phyloP scores from a whole-genome alignment of 2,329 filamentous ascomycete species.

The Aspergillus fischeri region DNA sequence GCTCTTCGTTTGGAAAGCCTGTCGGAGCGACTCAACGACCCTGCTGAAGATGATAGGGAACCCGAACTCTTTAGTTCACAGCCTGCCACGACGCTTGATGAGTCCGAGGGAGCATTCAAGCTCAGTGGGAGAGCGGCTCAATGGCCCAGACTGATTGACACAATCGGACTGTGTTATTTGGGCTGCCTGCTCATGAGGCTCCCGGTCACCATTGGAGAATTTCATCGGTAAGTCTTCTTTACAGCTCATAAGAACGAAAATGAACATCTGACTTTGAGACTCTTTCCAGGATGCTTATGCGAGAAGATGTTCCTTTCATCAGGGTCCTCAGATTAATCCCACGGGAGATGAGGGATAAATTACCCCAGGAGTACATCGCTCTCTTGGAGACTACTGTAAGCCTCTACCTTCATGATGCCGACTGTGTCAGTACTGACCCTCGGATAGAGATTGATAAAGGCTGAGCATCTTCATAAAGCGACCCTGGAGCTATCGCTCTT shows the following conservation, averaged over 20 bases:
- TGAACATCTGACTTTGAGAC: neutral
- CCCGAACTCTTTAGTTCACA: conserved; percentile 59
- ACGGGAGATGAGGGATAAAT: conserved; percentile 41
- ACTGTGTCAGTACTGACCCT: conserved; percentile 1
- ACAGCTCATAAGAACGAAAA: neutral
- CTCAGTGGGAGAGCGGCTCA: conserved; percentile 30
- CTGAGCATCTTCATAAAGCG: conserved; percentile 60
- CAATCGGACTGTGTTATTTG: conserved; percentile 74
- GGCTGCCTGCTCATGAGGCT: conserved; percentile 70
- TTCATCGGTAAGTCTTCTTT: conserved; percentile 47
- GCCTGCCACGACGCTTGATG: conserved; percentile 46
- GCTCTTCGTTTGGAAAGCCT: conserved; percentile 64
- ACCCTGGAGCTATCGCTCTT: conserved; percentile 60
- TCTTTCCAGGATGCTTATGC: conserved; percentile 43
- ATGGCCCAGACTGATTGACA: conserved; percentile 68
- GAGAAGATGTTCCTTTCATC: conserved; percentile 71
- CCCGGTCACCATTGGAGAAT: conserved; percentile 69
- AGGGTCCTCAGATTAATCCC: conserved; percentile 51
- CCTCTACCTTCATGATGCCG: neutral
- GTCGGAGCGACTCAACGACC: conserved; percentile 41
- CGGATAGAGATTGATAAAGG: conserved; percentile 35
- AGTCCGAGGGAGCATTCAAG: conserved; percentile 31
- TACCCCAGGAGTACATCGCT: conserved; percentile 39
- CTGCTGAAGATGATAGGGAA: conserved; percentile 31
- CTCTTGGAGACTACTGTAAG: conserved; percentile 39